A percentile compares a stretch with the other conserved stretches of the same genome.
These are phyloP conservation scores for Nigrospora oryzae DNA, from an alignment of 2,329 filamentous ascomycete species.

Conservation along the genomic window DNA sequence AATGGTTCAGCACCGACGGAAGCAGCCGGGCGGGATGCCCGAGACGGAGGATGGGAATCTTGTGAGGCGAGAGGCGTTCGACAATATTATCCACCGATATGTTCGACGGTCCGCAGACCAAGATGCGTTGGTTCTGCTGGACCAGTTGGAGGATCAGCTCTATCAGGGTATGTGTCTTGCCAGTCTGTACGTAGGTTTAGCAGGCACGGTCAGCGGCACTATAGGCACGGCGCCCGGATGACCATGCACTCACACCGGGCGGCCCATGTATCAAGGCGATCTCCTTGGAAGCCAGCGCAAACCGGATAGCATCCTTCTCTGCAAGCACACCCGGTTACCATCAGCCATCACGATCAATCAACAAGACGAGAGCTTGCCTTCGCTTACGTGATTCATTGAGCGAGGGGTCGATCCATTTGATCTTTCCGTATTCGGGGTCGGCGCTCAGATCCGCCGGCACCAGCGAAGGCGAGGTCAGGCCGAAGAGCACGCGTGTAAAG, in stretches of 20 bases:
- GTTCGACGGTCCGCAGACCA: constrained; percentile 96
- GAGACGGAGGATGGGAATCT: constrained; percentile 78
- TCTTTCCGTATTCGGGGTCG: constrained; percentile 32
- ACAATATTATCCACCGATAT: constrained; percentile 98
- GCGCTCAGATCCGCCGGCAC: constrained; percentile 30
- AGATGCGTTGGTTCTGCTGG: constrained; percentile 60
- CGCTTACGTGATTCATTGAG: constrained; percentile 48
- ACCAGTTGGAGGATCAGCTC: constrained; percentile 91
- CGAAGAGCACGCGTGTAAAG: constrained; percentile 56
- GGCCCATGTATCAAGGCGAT: constrained; percentile 90
- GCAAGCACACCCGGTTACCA: neutral
- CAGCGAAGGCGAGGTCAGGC: constrained; percentile 42
- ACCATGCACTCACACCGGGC: constrained; percentile 51
- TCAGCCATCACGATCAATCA: neutral
- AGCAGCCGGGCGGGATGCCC: constrained; percentile 89
- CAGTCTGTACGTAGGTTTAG: constrained; percentile 48
- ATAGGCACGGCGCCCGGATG: too few species aligned
- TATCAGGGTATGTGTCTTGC: constrained; percentile 93
- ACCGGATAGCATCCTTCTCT: constrained; percentile 62
- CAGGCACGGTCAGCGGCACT: neutral
- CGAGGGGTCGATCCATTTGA: constrained; percentile 53
- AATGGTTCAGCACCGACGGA: constrained; percentile 80
- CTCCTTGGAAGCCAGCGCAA: constrained; percentile 74
- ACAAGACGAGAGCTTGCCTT: neutral
- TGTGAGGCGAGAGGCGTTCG: constrained; percentile 77